These are phyloP conservation scores for Paulownia fortunei DNA, from an alignment of 257 asterid genomes.

Conservation along the genomic window DNA sequence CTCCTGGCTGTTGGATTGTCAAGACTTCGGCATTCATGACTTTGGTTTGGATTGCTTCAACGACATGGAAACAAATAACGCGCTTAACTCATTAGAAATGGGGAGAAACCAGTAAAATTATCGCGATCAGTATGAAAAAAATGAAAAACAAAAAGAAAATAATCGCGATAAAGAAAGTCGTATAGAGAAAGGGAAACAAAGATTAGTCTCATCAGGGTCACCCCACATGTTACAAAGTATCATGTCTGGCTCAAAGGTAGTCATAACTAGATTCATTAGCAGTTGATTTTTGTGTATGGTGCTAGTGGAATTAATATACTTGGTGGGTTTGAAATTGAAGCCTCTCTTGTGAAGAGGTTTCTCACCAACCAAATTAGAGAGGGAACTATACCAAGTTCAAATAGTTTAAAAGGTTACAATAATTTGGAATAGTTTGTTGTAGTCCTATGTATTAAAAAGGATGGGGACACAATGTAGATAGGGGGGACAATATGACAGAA, in stretches of 20 bases:
- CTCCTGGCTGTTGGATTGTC: conserved; percentile 72
- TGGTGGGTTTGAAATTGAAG: background rate
- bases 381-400: conserved; percentile 26
- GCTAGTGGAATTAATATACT: conserved; percentile 12
- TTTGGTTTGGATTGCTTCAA: conserved; percentile 54
- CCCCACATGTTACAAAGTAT: conserved; percentile 6
- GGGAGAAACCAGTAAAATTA: background rate
- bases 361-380: conserved; percentile 42
- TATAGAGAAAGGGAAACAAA: background rate
- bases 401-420: conserved; percentile 15
- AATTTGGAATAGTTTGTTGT: conserved; percentile 26
- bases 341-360: conserved; percentile 30
- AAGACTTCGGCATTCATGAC: conserved; percentile 84
- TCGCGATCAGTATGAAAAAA: background rate
- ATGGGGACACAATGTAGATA: conserved; percentile 14
- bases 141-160: no score
- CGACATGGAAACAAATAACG: conserved; percentile 43
- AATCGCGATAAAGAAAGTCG: background rate
- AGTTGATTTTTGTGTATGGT: conserved; percentile 28
- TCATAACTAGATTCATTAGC: background rate
- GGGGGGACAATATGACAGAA: background rate
- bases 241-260: conserved; percentile 17
- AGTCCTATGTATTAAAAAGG: conserved; percentile 19
- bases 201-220: background rate
- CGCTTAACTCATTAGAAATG: conserved; percentile 4